Base-by-base conservation (phyloP, 2,329 filamentous ascomycete species). In the Botrytis cinerea region DNA sequence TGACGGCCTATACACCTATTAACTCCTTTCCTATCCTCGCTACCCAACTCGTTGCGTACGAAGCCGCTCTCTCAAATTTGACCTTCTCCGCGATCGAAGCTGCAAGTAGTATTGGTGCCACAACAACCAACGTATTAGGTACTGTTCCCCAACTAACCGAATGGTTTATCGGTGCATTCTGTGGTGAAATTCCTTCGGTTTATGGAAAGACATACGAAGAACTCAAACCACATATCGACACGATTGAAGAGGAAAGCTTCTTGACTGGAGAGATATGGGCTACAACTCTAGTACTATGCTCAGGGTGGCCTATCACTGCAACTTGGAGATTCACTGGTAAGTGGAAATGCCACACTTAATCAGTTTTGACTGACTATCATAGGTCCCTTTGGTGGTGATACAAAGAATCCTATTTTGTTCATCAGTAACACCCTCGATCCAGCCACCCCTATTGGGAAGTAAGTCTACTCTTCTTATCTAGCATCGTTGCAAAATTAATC, bases 201-300 rank as follows among this genome's bases (percentile, higher is more conserved):
- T 70, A 54, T 59, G 45, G 45, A 54, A 28, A 70, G 10, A 73
- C 38, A 10, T 54, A 46, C 22, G 40, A 48, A 43, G 66, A 73
- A 25, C 40, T 73, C 25, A 54, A 40, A 22, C 14, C 38, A 25
- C 22, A 43, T 54, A 48, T 70, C 43, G 28, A 22, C 12, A 64
- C 25, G 2, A 48, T 74, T 38, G 73, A 78, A 32, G 72, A 79
- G 1, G 80, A 84, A 18, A 87, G 85, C 76, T 79, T 78, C 3
- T 80, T 81, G 14, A 81, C 82, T 0, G 86, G 86, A 0, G 84
- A 83, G 1, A 80, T 83, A 14, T 83, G 84, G 66, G 80, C 81
- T 1, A 78, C 81, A 3, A 83, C 71, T 74, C 81, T 76, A 54
- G 75, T 81, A 40, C 75, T 73, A 12, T 82, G 81, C 74, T 60